Conservation (phyloP, 148 eudicot genomes). For the Bassia scoparia region DNA sequence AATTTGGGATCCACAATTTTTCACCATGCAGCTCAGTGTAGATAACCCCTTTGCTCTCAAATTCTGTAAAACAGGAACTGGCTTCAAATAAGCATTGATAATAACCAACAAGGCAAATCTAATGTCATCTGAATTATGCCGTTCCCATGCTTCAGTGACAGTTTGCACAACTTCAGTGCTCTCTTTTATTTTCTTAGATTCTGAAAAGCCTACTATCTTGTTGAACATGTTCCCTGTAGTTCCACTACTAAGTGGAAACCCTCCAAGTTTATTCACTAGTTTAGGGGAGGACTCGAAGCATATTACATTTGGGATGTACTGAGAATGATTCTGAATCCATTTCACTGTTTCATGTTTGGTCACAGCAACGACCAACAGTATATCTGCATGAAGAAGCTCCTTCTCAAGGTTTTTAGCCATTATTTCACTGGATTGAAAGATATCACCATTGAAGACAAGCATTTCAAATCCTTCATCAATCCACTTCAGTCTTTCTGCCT, state of each 20-base stretch:
- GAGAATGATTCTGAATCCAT: constrained; percentile 49
- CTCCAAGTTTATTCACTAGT: constrained; percentile 76
- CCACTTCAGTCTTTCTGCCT: constrained; percentile 84
- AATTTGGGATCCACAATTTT: constrained; percentile 84
- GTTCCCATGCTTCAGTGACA: constrained; percentile 72
- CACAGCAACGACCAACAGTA: constrained; percentile 69
- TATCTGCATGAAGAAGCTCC: constrained; percentile 45
- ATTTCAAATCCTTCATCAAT: constrained; percentile 73
- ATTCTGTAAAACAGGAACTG: constrained; percentile 66
- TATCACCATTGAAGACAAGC: constrained; percentile 60
- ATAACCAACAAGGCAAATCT: constrained; percentile 78
- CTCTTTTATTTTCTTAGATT: constrained; percentile 34
- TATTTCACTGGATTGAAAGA: constrained; percentile 20
- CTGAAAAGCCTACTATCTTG: constrained; percentile 35
- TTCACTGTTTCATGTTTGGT: constrained; percentile 50
- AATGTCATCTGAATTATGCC: constrained; percentile 89
- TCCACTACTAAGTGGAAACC: constrained; percentile 33
- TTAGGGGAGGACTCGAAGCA: constrained; percentile 72
- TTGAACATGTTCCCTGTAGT: constrained; percentile 34
- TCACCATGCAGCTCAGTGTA: constrained; percentile 77
- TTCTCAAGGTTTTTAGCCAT: constrained; percentile 29
- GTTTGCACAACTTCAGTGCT: constrained; percentile 45
- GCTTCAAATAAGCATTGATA: constrained; percentile 76
- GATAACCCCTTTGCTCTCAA: constrained; percentile 86
- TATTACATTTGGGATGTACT: constrained; percentile 56